Percentiles rank a stretch among this genome's conserved stretches.
These are phyloP conservation scores for Lyophyllum atratum DNA, from an alignment of 768 basidiomycete genomes.

Conservation along the genomic window DNA sequence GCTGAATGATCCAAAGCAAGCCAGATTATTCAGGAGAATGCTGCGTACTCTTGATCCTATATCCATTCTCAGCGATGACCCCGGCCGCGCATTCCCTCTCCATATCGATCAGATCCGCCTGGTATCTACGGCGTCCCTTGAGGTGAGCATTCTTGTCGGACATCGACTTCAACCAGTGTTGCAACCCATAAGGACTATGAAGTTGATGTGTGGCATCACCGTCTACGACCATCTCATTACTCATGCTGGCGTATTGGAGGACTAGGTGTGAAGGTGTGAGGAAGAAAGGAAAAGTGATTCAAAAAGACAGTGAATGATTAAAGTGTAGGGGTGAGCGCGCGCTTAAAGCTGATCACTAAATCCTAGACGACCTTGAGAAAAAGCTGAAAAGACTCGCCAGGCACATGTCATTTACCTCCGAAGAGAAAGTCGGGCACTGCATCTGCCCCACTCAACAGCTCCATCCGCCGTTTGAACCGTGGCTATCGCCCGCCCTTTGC, in stretches of 20 bases:
- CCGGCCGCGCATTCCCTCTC: constrained; percentile 36
- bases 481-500: too few species aligned
- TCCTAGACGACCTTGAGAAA: neutral
- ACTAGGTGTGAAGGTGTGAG: constrained; percentile 2
- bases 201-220: neutral
- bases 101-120: constrained; percentile 56
- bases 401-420: too few species aligned
- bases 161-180: neutral
- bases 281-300: neutral
- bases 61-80: constrained; percentile 32
- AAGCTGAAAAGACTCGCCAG: too few species aligned
- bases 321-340: neutral
- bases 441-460: too few species aligned
- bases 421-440: too few species aligned
- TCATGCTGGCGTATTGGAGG: neutral
- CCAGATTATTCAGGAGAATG: neutral
- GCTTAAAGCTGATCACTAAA: neutral
- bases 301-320: neutral
- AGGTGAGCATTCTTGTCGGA: constrained; percentile 41
- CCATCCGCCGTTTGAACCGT: too few species aligned
- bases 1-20: neutral
- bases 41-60: constrained; percentile 44
- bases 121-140: constrained; percentile 60
- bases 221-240: constrained; percentile 9
- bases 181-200: neutral